phyloP scores from a whole-genome alignment of 495 filamentous ascomycete species.

The Bombardia bombarda region DNA sequence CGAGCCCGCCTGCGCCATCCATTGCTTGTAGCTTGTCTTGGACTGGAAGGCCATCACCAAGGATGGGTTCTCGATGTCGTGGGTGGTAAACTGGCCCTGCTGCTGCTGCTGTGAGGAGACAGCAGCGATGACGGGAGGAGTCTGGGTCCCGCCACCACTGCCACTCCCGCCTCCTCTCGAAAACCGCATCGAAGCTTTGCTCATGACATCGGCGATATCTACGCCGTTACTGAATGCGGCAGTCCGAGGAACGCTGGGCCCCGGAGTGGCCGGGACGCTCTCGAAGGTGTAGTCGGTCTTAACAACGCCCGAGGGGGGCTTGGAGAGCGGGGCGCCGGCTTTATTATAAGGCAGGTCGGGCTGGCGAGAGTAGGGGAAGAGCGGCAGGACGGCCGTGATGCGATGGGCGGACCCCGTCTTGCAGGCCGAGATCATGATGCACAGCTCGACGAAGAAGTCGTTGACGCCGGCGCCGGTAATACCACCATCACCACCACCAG shows the following conservation, averaged over 20 bases:
- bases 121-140: neutral
- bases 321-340: constrained; percentile 75
- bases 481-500: too few species aligned
- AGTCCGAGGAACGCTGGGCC: constrained; percentile 55
- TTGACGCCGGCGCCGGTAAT: constrained; percentile 95
- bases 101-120: neutral
- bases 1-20: constrained; percentile 94
- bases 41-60: constrained; percentile 55
- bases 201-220: constrained; percentile 60
- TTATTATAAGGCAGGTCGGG: constrained; percentile 96
- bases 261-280: constrained; percentile 78
- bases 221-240: constrained; percentile 53
- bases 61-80: constrained; percentile 50
- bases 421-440: constrained; percentile 96
- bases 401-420: constrained; percentile 89
- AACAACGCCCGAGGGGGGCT: constrained; percentile 49
- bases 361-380: constrained; percentile 94
- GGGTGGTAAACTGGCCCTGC: constrained; percentile 34
- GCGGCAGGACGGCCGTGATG: constrained; percentile 87
- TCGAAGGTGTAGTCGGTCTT: constrained; percentile 82
- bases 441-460: constrained; percentile 89
- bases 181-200: constrained; percentile 24
- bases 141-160: neutral
- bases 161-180: neutral
- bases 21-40: constrained; percentile 89